These are phyloP conservation scores for Leucocoprinus leucothites DNA, from an alignment of 768 basidiomycete genomes.

Conservation along the genomic window DNA sequence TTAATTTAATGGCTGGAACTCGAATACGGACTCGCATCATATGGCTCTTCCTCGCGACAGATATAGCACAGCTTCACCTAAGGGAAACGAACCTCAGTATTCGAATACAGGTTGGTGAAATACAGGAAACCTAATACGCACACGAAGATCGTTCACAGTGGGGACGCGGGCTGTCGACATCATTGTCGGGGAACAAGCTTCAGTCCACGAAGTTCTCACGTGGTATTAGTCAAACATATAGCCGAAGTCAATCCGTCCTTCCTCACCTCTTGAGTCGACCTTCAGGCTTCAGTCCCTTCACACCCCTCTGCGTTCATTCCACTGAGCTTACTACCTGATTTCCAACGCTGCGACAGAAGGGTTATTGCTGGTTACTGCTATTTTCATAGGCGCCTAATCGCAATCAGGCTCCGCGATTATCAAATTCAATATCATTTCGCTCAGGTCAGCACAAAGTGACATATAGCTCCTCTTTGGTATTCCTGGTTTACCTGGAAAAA, in stretches of 20 bases:
- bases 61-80: constrained; percentile 79
- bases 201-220: constrained; percentile 3
- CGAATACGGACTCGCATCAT: constrained; percentile 38
- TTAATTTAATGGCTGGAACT: not conserved
- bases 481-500: too few species aligned
- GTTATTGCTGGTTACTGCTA: too few species aligned
- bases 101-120: not conserved
- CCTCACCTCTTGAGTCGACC: not conserved
- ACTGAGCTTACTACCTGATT: not conserved
- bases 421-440: too few species aligned
- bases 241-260: not conserved
- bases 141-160: constrained; percentile 30
- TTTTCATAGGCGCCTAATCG: too few species aligned
- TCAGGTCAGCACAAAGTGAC: too few species aligned
- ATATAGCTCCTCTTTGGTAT: too few species aligned
- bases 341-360: too few species aligned
- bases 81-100: not conserved
- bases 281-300: too few species aligned
- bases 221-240: too few species aligned
- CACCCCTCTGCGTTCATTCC: not conserved
- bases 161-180: constrained; percentile 18
- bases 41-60: constrained; percentile 68
- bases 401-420: too few species aligned
- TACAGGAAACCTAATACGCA: constrained; percentile 12
- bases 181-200: constrained; percentile 4